Evolutionary conservation across 768 basidiomycete species (phyloP), one percentile per base, ranked within the genome.

Genomic region (Boletus coccyginus): DNA sequence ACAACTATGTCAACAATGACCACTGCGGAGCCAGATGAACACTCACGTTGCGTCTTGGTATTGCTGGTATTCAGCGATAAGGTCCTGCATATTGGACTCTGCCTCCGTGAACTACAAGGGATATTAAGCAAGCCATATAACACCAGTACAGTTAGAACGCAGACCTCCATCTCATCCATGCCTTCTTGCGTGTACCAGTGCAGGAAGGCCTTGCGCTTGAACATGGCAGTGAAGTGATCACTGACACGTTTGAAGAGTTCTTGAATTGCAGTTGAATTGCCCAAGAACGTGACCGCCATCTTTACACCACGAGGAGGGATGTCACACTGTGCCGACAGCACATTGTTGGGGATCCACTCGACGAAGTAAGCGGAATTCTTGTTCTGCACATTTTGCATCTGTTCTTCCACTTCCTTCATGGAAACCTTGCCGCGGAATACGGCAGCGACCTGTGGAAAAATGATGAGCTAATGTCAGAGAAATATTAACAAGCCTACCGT

Each of bases 391-490:
- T 88, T 90, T 75, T 94, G 90, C 94, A 98, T 98, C 69, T 96
- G 92, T 71, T 98, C 97, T 76, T 99, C 97, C 54, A 99, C 93
- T 72, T 99, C 97, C 77, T 96, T 96, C 95, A 98, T 98, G n/a
- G 94, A 92, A 53, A 98, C 94, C 75, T 95, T 95, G 64, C 97
- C 97, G 75, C 97, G 94, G 94, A 97, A 99, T 66, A 94, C 87
- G 61, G 94, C 94, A 31, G 94, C 94, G 61, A 96, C 86, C 86
- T 88, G 46, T 24, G 42, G 14, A 40, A 14, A 19, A 40, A 0
- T n/a, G 7, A 38, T 58, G 17, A 62, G 40, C 3, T 6, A 4
- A 24, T 31, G 5, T 19, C 5, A 17, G 3, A 17, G 5, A 42
- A 58, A 17, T 21, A 21, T 46, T 12, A 39, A 29, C 27, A 47